Evolutionary conservation across 2,329 filamentous ascomycete species (phyloP).

Genomic region (Fusarium austroafricanum): DNA sequence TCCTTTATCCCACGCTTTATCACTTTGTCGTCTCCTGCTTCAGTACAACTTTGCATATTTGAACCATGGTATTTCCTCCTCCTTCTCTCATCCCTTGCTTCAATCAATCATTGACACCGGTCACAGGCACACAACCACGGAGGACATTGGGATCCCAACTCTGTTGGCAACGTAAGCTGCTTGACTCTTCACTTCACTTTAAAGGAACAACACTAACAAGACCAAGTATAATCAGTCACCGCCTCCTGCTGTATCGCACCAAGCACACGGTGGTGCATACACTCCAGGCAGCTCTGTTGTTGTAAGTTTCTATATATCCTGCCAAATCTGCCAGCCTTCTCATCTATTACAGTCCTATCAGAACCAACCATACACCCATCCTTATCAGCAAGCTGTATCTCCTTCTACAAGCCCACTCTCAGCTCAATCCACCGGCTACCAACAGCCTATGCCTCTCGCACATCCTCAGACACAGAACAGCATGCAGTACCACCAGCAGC

Average conservation of each 20-base stretch:
- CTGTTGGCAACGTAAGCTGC: conserved; percentile 26
- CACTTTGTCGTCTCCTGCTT: neutral
- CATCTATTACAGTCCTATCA: conserved; percentile 36
- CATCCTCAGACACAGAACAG: conserved; percentile 29
- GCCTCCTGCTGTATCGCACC: conserved; percentile 22
- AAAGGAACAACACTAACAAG: neutral
- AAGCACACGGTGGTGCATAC: conserved; percentile 43
- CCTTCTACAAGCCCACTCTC: conserved; percentile 38
- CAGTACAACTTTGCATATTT: conserved; percentile 21
- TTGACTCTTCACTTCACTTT: neutral
- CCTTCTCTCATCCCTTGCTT: neutral
- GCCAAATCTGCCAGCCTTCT: neutral
- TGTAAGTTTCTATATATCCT: conserved; percentile 15
- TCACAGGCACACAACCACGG: conserved; percentile 43
- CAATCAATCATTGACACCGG: conserved; percentile 1
- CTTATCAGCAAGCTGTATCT: conserved; percentile 37
- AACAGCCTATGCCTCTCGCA: conserved; percentile 16
- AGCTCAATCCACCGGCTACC: conserved; percentile 27
- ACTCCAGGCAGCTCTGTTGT: conserved; percentile 42
- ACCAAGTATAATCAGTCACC: conserved; percentile 36
- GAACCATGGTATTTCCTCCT: conserved; percentile 37
- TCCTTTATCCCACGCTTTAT: neutral
- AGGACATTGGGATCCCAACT: conserved; percentile 41
- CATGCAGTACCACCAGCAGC: conserved; percentile 41
- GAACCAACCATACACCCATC: conserved; percentile 36